Base-by-base conservation (phyloP, 1,284 basidiomycete genomes). In the Malassezia vespertilionis region DNA sequence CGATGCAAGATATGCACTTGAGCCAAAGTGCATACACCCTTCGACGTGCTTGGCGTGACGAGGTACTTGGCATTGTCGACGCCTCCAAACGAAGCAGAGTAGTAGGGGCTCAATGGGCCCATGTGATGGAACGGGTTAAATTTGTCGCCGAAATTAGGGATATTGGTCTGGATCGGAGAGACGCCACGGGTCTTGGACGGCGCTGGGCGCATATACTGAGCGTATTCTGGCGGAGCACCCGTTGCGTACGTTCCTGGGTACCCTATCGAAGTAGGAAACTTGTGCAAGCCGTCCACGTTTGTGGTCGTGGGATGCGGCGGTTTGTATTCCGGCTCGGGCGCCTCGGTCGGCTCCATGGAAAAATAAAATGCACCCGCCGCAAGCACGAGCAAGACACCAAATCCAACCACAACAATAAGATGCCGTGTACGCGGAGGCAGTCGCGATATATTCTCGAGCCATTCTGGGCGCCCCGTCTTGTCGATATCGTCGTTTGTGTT, bases 1-100 rank as follows among this genome's bases (percentile, higher is more conserved):
- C 66, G 62, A 30, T 69, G 65, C 11, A 70, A 52, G 30, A 67
- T 65, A 40, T 70, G 67, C 8, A 62, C 64, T 39, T 66, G 58
- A 10, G 46, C 37, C 32, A 69, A 46, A 12, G 22, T 30, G 51
- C 67, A 70, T 15, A 42, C 23, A 6, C 53, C 54, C 1, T 48
- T 36, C 10, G 41, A 20, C 7, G 44, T 8, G 3, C 20, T 33
- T 2, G 61, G 61, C 7, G 61, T 59, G 23, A 56, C 57, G 9
- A 53, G 49, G 40, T 62, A 61, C 34, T 46, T 56, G 15, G 54
- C 50, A 23, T 65, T 57, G 40, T 68, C 65, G 9, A 65, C 37
- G 4, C 58, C 59, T 46, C 59, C 65, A 4, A 57, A 62, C 11
- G 53, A 52, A 10, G 62, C 58, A 0, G 67, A 59, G 11, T 49